Conservation (phyloP, 2,329 filamentous ascomycete genomes). For the Meredithiella fracta region DNA sequence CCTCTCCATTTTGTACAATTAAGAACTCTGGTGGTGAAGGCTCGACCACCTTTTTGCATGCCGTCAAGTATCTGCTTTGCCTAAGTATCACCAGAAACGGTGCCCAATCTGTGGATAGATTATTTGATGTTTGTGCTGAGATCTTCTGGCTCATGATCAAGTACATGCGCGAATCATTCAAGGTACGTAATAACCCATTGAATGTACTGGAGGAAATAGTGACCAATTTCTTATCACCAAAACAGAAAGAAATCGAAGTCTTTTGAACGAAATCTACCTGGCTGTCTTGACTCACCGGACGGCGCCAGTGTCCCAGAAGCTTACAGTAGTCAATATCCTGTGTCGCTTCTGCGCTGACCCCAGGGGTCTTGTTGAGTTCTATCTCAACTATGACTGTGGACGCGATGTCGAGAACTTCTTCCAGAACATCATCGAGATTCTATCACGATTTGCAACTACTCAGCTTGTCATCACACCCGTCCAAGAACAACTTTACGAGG, state of each 20-base stretch:
- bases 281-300: slow-evolving; percentile 77
- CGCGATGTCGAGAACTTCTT: slow-evolving; percentile 93
- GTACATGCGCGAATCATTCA: slow-evolving; percentile 81
- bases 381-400: slow-evolving; percentile 97
- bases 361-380: slow-evolving; percentile 78
- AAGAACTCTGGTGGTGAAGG: slow-evolving; percentile 78
- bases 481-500: slow-evolving; percentile 77
- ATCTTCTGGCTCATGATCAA: slow-evolving; percentile 98
- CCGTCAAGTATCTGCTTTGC: slow-evolving; percentile 92
- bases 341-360: slow-evolving; percentile 74
- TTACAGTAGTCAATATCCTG: slow-evolving; percentile 76
- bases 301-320: slow-evolving; percentile 77
- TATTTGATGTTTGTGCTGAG: slow-evolving; percentile 91
- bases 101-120: slow-evolving; percentile 74
- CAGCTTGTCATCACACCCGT: slow-evolving; percentile 57
- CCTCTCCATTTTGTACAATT: slow-evolving; percentile 81
- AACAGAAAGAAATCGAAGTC: slow-evolving; percentile 85
- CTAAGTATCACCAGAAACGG: slow-evolving; percentile 89
- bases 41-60: slow-evolving; percentile 79
- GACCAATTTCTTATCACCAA: not conserved
- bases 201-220: not conserved
- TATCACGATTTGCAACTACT: slow-evolving; percentile 71
- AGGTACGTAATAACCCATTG: slow-evolving; percentile 37
- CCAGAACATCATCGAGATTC: slow-evolving; percentile 82
- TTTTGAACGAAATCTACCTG: slow-evolving; percentile 96